Evolutionary conservation across 768 basidiomycete species (phyloP), one percentile per base, ranked within the genome.

Genomic region (Pleurotus salmoneostramineus): DNA sequence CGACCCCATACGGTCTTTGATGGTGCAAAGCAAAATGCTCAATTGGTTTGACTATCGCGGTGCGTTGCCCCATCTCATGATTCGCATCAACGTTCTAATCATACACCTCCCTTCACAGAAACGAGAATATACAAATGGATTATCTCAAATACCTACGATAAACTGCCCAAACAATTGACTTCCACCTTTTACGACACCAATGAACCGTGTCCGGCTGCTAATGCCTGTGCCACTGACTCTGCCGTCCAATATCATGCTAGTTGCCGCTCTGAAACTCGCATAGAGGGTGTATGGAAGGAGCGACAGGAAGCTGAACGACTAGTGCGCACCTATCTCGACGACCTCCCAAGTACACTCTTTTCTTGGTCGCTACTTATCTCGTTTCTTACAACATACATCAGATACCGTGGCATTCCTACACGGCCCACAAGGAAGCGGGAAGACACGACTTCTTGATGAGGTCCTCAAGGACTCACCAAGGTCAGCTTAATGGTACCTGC

Each of bases 1-100:
- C 65, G 94, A 98, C 69, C 95, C 95, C 2, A 82, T 99, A 43
- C 87, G 96, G 31, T 83, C 86, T 2, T 75, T 93, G 58, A 92
- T 87, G 77, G 82, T 98, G 0, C 81, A 93, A 73, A 84, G 83
- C 27, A 91, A 93, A 65, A 77, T 97, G 64, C 74, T 89, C 46
- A 80, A 92, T 43, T 91, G 91, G 81, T 95, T 97, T 64, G 87
- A 96, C 64, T 84, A 87, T 62, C 79, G 79, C 69, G 80, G 91
- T 89, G 65, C 1, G 74, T 62, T 10, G 44, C 21, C 21, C 21
- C 21, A 27, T 27, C 21, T 27, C 21, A 27, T 27, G 21, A 27
- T 44, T 21, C 56, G 21, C 45, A n/a, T 17, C 57, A 14, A 58
- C 50, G 48, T 7, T 6, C 6, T 44, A 44, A 21, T 6, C n/a